phyloP scores from a whole-genome alignment of 139 green algal species.

The Marvania coccoides region DNA sequence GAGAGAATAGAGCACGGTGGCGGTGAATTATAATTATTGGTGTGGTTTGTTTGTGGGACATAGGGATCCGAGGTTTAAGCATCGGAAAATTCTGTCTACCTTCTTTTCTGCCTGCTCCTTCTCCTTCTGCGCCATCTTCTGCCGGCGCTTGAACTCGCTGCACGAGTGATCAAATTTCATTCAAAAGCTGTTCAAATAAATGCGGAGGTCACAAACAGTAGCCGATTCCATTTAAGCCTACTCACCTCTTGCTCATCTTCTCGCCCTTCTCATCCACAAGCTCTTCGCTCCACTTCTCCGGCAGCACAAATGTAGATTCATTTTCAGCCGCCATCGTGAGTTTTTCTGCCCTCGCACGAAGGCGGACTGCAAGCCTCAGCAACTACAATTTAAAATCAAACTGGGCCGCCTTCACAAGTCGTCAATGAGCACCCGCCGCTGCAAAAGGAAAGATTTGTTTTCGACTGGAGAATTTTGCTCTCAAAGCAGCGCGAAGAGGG shows the following conservation, averaged over 20 bases:
- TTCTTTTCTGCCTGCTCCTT: conserved; percentile 79
- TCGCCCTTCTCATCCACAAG: conserved; percentile 76
- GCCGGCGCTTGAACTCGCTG: conserved; percentile 87
- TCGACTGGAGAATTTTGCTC: no score
- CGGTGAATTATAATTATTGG: not conserved
- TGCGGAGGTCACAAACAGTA: no score
- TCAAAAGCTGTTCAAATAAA: not conserved
- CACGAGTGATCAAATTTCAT: not conserved
- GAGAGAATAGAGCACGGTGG: not conserved
- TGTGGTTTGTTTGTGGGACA: no score
- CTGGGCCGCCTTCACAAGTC: no score
- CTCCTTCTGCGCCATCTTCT: conserved; percentile 67
- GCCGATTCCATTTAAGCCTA: not conserved
- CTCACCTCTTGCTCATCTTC: conserved; percentile 80
- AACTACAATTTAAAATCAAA: no score
- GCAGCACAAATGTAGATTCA: conserved; percentile 8
- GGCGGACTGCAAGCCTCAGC: no score
- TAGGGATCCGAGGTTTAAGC: no score
- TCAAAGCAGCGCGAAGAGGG: no score
- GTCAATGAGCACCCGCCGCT: no score
- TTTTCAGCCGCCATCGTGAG: not conserved
- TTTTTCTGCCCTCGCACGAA: no score
- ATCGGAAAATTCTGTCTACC: conserved; percentile 20
- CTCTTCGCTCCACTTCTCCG: conserved; percentile 56
- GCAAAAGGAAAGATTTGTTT: no score